A percentile compares a stretch with the other conserved stretches of the same genome.
Conservation (phyloP, 148 eudicot species). For the Simmondsia chinensis region DNA sequence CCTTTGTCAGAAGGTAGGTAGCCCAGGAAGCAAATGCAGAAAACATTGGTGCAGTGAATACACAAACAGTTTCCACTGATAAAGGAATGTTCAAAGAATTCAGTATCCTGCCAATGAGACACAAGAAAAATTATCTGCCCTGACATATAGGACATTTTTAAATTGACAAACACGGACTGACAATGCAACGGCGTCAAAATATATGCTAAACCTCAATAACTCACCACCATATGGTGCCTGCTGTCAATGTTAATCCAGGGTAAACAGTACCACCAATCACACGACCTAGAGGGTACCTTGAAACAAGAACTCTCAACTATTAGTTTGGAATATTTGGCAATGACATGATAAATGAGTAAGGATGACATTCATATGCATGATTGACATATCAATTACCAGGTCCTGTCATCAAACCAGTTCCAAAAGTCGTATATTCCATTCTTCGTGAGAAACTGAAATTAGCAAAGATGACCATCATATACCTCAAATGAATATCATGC, state of each 20-base stretch:
- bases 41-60: constrained; percentile 92
- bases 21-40: constrained; percentile 97
- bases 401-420: constrained; percentile 99
- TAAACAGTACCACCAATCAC: constrained; percentile 99
- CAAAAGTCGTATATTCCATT: constrained; percentile 97
- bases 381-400: constrained; percentile 56
- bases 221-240: constrained; percentile 94
- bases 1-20: constrained; percentile 91
- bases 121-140: not conserved
- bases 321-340: not conserved
- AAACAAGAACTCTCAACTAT: constrained; percentile 6
- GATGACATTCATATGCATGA: not conserved
- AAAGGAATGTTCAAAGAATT: constrained; percentile 87
- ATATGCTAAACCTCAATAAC: constrained; percentile 17
- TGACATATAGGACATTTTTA: not conserved
- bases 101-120: constrained; percentile 50
- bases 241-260: constrained; percentile 94
- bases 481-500: too few relatives aligned
- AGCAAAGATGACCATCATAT: not conserved
- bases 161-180: not conserved
- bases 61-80: constrained; percentile 98
- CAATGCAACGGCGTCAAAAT: not conserved
- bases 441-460: constrained; percentile 75
- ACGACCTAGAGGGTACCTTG: constrained; percentile 97
- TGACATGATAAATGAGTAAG: not conserved